Conservation (phyloP, 2,329 filamentous ascomycete species). For the Pseudocercospora fijiensis region DNA sequence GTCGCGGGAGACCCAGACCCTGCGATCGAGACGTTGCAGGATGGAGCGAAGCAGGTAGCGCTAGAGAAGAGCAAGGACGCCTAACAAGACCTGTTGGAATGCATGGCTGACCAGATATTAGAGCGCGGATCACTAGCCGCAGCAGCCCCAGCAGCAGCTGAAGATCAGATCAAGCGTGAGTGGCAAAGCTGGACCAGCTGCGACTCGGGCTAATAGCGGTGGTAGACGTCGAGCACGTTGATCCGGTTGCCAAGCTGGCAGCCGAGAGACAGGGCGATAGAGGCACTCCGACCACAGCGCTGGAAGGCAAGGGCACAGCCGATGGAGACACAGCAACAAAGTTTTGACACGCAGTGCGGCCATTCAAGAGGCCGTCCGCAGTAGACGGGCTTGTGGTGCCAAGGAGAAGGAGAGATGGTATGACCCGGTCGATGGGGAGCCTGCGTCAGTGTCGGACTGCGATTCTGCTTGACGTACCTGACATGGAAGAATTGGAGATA, state of each 20-base stretch:
- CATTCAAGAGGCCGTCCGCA: not conserved
- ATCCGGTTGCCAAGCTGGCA: slow-evolving; percentile 1
- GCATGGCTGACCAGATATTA: not conserved
- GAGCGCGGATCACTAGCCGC: not conserved
- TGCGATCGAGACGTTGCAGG: not conserved
- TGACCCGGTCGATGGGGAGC: not conserved
- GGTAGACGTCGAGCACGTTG: slow-evolving; percentile 1
- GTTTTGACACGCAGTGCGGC: slow-evolving; percentile 6
- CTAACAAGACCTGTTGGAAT: not conserved
- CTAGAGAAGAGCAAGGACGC: not conserved
- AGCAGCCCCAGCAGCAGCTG: not conserved
- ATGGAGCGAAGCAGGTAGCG: not conserved
- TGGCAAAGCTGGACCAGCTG: not conserved
- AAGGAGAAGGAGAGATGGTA: not conserved
- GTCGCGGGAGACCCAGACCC: not conserved
- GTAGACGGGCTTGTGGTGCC: not conserved
- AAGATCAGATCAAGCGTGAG: slow-evolving; percentile 1
- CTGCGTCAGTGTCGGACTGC: slow-evolving; percentile 7
- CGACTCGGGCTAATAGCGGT: not conserved
- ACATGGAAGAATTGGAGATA: slow-evolving; percentile 11
- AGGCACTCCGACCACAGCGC: not conserved
- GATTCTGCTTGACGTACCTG: slow-evolving; percentile 57
- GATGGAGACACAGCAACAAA: not conserved
- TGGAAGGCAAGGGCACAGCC: not conserved
- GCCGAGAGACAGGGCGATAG: slow-evolving; percentile 2